These are phyloP conservation scores for Blastocladiella emersonii DNA, from an alignment of 371 early-diverging fungal genomes.

Conservation along the genomic window DNA sequence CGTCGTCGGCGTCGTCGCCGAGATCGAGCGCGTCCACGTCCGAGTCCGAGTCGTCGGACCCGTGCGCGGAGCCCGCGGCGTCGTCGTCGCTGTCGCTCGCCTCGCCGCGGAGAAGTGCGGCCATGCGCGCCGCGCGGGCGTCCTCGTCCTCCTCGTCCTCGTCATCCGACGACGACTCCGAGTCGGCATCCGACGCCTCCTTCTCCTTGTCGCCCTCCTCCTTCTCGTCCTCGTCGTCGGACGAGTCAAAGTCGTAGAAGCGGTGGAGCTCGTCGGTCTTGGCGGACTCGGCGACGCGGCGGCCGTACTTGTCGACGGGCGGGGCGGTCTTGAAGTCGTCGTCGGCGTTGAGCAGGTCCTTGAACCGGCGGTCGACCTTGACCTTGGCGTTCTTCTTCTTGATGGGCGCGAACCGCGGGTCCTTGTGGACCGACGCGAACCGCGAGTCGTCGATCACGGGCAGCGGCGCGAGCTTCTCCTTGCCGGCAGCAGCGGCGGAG, in stretches of 20 bases:
- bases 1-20: neutral
- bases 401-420: constrained; percentile 76
- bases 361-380: constrained; percentile 78
- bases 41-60: neutral
- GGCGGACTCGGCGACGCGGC: constrained; percentile 18
- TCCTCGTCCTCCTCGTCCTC: constrained; percentile 28
- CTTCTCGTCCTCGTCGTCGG: constrained; percentile 40
- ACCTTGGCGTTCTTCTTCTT: constrained; percentile 69
- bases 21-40: constrained; percentile 7
- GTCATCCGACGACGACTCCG: constrained; percentile 30
- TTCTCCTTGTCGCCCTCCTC: constrained; percentile 34
- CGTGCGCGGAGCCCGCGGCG: neutral
- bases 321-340: constrained; percentile 14
- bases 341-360: constrained; percentile 7
- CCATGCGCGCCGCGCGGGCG: constrained; percentile 6
- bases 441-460: constrained; percentile 57
- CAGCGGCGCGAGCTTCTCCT: too few relatives aligned
- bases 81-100: neutral
- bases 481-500: too few relatives aligned
- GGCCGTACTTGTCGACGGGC: constrained; percentile 81
- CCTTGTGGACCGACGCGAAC: constrained; percentile 64
- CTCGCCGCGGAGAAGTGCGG: neutral
- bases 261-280: constrained; percentile 19
- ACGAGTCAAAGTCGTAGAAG: constrained; percentile 39
- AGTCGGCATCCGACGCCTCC: constrained; percentile 33